Evolutionary conservation across 345 rosid species (phyloP).

Genomic region (Cardiospermum halicacabum): DNA sequence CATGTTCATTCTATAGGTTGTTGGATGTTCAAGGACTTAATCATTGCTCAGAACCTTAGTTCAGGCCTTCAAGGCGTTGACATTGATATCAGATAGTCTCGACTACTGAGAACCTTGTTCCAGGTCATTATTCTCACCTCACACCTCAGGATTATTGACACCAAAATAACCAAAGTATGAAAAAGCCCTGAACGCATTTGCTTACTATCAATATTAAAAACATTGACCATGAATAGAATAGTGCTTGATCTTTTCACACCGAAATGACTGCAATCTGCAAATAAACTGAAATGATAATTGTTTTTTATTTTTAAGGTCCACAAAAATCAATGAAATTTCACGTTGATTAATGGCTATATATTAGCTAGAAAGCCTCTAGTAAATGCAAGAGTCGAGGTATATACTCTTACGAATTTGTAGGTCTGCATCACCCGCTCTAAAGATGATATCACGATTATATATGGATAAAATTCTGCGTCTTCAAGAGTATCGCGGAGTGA

Average conservation of each 20-base stretch:
- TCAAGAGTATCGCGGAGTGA: too few relatives aligned
- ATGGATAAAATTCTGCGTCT: too few relatives aligned
- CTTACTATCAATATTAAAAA: neutral
- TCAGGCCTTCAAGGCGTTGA: constrained; percentile 59
- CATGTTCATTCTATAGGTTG: constrained; percentile 61
- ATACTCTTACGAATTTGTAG: too few relatives aligned
- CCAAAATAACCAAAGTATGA: constrained; percentile 52
- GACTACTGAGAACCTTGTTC: constrained; percentile 43
- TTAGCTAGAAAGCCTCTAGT: constrained; percentile 52
- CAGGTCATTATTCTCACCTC: constrained; percentile 43
- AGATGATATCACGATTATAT: too few relatives aligned
- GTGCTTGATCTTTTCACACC: neutral
- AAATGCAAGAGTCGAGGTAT: constrained; percentile 42
- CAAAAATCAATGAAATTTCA: constrained; percentile 38
- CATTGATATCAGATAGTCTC: constrained; percentile 64
- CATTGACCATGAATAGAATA: neutral
- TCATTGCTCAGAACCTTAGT: constrained; percentile 62
- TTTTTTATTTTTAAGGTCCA: constrained; percentile 32
- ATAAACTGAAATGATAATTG: neutral
- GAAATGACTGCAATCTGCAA: neutral
- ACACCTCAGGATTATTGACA: constrained; percentile 42
- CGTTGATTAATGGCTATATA: constrained; percentile 51
- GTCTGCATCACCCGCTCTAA: too few relatives aligned
- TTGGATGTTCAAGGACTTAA: constrained; percentile 62
- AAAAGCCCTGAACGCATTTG: neutral